Conservation (phyloP, 176 grass and related monocot genomes). For the Carex pumila region DNA sequence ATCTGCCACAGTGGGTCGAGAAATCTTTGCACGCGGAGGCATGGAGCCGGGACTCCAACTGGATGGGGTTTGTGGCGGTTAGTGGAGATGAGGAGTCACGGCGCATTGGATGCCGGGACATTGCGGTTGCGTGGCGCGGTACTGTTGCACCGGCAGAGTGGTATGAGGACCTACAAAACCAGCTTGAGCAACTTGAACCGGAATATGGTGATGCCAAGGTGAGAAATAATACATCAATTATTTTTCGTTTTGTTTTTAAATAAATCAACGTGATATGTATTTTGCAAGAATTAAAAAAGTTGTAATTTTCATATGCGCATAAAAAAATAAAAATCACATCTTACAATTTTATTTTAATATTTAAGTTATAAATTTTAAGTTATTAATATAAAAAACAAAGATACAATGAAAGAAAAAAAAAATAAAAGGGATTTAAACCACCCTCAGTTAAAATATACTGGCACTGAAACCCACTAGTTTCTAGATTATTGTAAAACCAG, state of each 20-base stretch:
- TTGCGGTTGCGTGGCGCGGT: conserved; percentile 26
- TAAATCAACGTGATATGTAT: no score
- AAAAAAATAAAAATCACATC: no score
- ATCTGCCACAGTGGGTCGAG: conserved; percentile 23
- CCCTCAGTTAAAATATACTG: background rate
- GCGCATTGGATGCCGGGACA: conserved; percentile 6
- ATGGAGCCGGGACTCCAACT: conserved; percentile 5
- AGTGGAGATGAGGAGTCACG: background rate
- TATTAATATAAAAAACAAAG: no score
- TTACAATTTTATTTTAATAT: no score
- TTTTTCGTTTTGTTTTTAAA: no score
- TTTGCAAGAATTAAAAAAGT: no score
- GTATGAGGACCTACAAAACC: background rate
- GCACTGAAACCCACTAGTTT: background rate
- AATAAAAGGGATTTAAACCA: no score
- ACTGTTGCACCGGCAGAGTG: background rate
- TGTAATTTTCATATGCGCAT: no score
- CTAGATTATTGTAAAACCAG: background rate
- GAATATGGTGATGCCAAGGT: background rate
- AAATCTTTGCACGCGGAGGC: conserved; percentile 1
- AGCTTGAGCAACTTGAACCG: background rate
- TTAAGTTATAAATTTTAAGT: no score
- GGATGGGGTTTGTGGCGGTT: conserved; percentile 17
- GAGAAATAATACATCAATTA: background rate
- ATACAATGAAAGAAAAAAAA: no score